Base-by-base conservation (phyloP, 2,329 filamentous ascomycete genomes). In the Epichloe festucae region DNA sequence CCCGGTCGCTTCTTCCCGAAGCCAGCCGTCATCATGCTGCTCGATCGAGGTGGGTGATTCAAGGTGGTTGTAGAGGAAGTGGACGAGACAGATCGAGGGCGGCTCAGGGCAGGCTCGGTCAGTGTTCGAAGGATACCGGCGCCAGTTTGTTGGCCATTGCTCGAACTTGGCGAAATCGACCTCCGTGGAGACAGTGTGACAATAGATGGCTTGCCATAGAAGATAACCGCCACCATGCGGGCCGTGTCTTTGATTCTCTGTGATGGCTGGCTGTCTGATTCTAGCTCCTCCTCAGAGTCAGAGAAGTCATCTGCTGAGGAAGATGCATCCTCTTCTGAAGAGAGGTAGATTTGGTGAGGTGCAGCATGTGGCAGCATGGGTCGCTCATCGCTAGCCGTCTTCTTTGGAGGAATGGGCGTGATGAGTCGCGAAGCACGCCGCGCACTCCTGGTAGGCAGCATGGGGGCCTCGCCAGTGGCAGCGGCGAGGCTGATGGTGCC, bases 291-390 rank as follows among this genome's bases (percentile, higher is more conserved):
- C 4, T 27, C 52, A 44, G 73, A 73, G 59, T 79, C 76, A 51
- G 77, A 81, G 55, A 76, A 76, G 63, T 79, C 74, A 63, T 80
- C 79, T 45, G 77, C 75, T 17, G 76, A 78, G 1, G 80, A 80
- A 1, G 80, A 83, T 34, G 74, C 78, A 56, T 83, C 81, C 61
- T 84, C 81, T 57, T 84, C 81, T 0, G 79, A 82, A 2, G 79
- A 83, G 27, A 84, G 74, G 63, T 84, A 84, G 53, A 78, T 60
- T 52, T 81, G 76, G 62, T 82, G 79, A 5, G 78, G 76, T 2
- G 72, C 68, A 21, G 70, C 66, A 46, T 71, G 66, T 14, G 67
- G 59, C 46, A 67, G 59, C 41, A 65, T 61, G 23, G 62, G 59
- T 17, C 63, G 64, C 38, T 63, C 60, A 35, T 65, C 60, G 23